phyloP scores from a whole-genome alignment of 2,329 filamentous ascomycete species.

The Diaporthe helianthi region DNA sequence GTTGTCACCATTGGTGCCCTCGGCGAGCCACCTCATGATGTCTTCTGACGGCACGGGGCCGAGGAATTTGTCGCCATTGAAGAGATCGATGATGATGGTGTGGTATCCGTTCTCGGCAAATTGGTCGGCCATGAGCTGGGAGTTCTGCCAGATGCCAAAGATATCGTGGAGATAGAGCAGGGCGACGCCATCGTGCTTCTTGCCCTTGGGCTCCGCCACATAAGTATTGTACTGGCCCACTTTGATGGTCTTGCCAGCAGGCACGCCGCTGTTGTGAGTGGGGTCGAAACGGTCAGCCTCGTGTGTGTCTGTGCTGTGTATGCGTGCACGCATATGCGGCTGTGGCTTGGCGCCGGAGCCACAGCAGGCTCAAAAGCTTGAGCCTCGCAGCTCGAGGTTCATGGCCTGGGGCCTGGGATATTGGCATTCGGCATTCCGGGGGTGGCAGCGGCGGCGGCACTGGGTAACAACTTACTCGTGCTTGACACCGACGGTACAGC shows the following conservation, averaged over 20 bases:
- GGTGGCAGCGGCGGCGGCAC: neutral
- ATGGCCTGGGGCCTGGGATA: neutral
- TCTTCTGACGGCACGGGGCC: conserved; percentile 58
- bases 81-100: conserved; percentile 72
- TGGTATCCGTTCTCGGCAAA: conserved; percentile 77
- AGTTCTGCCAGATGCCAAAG: conserved; percentile 63
- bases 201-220: conserved; percentile 54
- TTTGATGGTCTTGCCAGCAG: conserved; percentile 55
- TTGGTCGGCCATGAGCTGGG: conserved; percentile 74
- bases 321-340: neutral
- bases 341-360: neutral
- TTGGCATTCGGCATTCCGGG: neutral
- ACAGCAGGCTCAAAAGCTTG: neutral
- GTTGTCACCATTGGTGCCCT: conserved; percentile 56
- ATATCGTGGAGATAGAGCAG: conserved; percentile 58
- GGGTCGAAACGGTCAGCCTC: neutral
- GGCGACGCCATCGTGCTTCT: conserved; percentile 49
- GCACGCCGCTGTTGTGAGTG: conserved; percentile 50
- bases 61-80: conserved; percentile 69
- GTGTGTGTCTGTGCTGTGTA: no score
- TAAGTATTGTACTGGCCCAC: conserved; percentile 58
- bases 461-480: conserved; percentile 55
- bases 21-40: conserved; percentile 50
- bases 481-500: conserved; percentile 60
- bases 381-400: neutral